These are phyloP conservation scores for Phalaenopsis equestris DNA, from an alignment of 106 monocot species.

Conservation along the genomic window DNA sequence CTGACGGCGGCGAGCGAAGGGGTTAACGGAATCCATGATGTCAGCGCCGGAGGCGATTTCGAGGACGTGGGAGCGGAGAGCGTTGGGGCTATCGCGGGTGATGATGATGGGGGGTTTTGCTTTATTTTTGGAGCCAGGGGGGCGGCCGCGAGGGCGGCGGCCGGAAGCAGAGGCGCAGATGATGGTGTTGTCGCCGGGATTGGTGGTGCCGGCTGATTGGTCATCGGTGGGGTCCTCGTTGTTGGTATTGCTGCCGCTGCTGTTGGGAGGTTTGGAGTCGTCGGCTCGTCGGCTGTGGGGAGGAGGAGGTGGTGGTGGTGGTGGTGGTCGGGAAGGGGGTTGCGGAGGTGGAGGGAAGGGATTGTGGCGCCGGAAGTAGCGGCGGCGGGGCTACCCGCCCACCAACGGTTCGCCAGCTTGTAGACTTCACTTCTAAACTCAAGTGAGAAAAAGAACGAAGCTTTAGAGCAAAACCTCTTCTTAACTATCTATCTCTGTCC, in stretches of 20 bases:
- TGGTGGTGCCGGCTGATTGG: neutral
- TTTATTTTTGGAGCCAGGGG: constrained; percentile 35
- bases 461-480: too few species aligned
- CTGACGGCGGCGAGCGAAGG: constrained; percentile 25
- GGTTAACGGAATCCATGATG: constrained; percentile 18
- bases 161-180: neutral
- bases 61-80: constrained; percentile 29
- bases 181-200: neutral
- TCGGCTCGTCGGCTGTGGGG: too few species aligned
- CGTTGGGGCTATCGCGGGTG: constrained; percentile 28
- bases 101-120: constrained; percentile 34
- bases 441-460: neutral
- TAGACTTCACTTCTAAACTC: neutral
- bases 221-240: constrained; percentile 5
- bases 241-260: constrained; percentile 25
- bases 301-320: constrained; percentile 5
- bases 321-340: constrained; percentile 1
- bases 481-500: neutral
- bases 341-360: constrained; percentile 6
- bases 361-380: constrained; percentile 5
- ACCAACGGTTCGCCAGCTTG: constrained; percentile 58
- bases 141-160: constrained; percentile 28
- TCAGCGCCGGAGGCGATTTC: constrained; percentile 30
- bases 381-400: constrained; percentile 22
- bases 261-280: constrained; percentile 10